Evolutionary conservation across 805 yeast species (phyloP).

Genomic region (Ogataea minuta): DNA sequence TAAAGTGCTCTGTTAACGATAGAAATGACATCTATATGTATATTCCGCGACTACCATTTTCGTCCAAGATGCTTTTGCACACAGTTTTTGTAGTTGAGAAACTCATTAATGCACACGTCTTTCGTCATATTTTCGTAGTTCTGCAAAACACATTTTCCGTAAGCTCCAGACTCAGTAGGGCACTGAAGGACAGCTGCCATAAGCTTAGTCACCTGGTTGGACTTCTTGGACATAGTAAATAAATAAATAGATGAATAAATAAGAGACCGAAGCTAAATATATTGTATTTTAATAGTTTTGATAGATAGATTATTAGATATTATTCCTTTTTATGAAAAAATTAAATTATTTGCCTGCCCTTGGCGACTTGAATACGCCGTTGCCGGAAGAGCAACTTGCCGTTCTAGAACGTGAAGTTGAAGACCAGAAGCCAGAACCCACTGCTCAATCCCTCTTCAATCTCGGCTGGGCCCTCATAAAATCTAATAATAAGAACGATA

Average conservation of each 20-base stretch:
- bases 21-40: slow-evolving; percentile 3
- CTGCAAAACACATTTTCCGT: slow-evolving; percentile 55
- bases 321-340: slow-evolving; percentile 22
- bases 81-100: slow-evolving; percentile 48
- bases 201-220: slow-evolving; percentile 32
- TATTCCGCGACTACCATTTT: slow-evolving; percentile 20
- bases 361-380: slow-evolving; percentile 41
- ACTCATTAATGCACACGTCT: slow-evolving; percentile 54
- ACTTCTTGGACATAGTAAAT: slow-evolving; percentile 20
- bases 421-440: slow-evolving; percentile 74
- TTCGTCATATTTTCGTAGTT: slow-evolving; percentile 49
- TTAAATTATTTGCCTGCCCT: slow-evolving; percentile 30
- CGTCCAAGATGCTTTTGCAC: slow-evolving; percentile 39
- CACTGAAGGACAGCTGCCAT: slow-evolving; percentile 33
- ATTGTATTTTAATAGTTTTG: too few relatives aligned
- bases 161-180: slow-evolving; percentile 34
- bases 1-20: slow-evolving; percentile 14
- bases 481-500: slow-evolving; percentile 59
- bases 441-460: slow-evolving; percentile 85
- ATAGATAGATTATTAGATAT: neutral
- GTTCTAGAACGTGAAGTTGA: slow-evolving; percentile 74
- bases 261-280: neutral
- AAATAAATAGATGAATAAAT: neutral
- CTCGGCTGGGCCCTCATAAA: slow-evolving; percentile 96
- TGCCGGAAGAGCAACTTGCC: slow-evolving; percentile 71